These are phyloP conservation scores for Boechera divaricarpa DNA, from an alignment of 345 rosid species.

Conservation along the genomic window DNA sequence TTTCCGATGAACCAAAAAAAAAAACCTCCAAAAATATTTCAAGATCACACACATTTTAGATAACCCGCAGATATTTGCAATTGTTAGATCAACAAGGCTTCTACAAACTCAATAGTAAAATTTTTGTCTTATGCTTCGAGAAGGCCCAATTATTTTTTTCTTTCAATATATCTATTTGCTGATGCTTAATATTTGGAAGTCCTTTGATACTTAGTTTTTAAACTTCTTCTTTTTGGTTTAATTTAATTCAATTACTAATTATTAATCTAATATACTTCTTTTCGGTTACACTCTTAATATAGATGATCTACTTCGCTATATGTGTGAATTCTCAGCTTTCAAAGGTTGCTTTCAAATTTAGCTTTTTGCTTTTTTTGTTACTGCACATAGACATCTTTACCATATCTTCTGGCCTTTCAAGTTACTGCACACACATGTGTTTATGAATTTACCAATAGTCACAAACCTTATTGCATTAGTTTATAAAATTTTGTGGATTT, in stretches of 20 bases:
- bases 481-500: neutral
- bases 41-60: too few species aligned
- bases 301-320: neutral
- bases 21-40: too few species aligned
- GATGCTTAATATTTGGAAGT: neutral
- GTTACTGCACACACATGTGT: constrained; percentile 12
- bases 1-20: neutral
- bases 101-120: too few species aligned
- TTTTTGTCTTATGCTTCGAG: too few species aligned
- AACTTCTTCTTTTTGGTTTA: neutral
- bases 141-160: too few species aligned
- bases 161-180: neutral
- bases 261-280: neutral
- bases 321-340: constrained; percentile 17
- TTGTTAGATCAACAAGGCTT: too few species aligned
- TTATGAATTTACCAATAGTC: constrained; percentile 1
- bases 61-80: too few species aligned
- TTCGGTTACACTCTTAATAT: neutral
- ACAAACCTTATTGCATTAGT: neutral
- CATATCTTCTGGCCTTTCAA: neutral
- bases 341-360: neutral
- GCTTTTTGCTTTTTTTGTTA: neutral
- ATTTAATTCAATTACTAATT: neutral
- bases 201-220: neutral
- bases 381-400: constrained; percentile 9